Conservation (phyloP, 306 rosid species). For the Glycyrrhiza uralensis region DNA sequence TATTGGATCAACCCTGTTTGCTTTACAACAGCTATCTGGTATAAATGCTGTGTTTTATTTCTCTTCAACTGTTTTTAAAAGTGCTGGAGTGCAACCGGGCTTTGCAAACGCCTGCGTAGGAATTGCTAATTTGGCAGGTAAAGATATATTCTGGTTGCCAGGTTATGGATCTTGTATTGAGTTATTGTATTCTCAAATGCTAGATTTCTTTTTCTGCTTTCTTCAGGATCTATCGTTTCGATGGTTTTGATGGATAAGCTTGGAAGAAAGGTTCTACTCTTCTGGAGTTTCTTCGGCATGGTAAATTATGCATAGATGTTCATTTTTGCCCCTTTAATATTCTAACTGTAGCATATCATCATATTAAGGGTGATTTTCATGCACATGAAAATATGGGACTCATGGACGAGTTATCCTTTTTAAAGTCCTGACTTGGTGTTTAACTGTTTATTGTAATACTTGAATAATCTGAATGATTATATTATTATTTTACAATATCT, state of each 20-base stretch:
- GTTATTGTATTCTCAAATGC: constrained; percentile 29
- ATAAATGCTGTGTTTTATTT: constrained; percentile 95
- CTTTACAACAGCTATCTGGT: constrained; percentile 99
- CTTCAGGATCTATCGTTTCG: constrained; percentile 76
- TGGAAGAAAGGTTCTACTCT: constrained; percentile 85
- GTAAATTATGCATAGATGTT: constrained; percentile 42
- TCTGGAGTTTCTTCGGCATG: constrained; percentile 97
- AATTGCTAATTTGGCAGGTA: constrained; percentile 79
- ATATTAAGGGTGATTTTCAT: not conserved
- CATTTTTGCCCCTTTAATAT: not conserved
- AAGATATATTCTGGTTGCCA: constrained; percentile 5
- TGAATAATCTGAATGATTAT: not conserved
- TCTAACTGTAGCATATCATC: not conserved
- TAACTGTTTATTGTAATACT: not conserved
- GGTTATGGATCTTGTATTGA: constrained; percentile 1
- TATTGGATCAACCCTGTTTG: constrained; percentile 99
- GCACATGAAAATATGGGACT: constrained; percentile 8
- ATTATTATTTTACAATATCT: not conserved
- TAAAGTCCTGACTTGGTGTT: not conserved
- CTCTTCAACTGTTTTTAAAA: constrained; percentile 95
- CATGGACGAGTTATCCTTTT: not conserved
- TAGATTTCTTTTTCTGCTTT: not conserved
- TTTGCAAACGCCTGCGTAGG: constrained; percentile 86
- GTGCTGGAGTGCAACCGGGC: constrained; percentile 87
- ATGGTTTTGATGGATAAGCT: constrained; percentile 91